Conservation (phyloP, 139 green algal species). For the Nannochloris sp. region DNA sequence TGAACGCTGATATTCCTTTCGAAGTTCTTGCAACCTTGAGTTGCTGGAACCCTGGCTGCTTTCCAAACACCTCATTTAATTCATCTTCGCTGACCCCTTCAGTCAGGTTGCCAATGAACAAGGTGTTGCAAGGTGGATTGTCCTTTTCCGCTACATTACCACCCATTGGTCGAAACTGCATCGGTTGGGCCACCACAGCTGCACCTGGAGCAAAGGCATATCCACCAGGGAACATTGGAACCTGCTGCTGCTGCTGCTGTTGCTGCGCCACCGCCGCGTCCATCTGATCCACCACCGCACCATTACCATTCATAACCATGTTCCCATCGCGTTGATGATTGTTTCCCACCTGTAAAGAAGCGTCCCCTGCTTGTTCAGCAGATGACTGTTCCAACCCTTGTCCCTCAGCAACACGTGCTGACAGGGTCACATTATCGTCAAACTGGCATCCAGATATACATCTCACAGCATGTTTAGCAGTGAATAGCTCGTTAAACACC, state of each 20-base stretch:
- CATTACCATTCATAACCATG: no score
- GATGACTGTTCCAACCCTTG: background rate
- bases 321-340: no score
- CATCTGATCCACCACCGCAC: no score
- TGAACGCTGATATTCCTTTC: constrained; percentile 64
- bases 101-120: constrained; percentile 86
- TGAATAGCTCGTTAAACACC: background rate
- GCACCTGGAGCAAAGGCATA: background rate
- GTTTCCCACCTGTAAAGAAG: background rate
- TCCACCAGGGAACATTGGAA: background rate
- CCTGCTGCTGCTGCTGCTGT: no score
- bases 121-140: constrained; percentile 91
- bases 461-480: background rate
- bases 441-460: background rate
- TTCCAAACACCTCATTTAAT: constrained; percentile 54
- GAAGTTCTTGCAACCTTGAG: constrained; percentile 67
- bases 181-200: background rate
- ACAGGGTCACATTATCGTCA: background rate
- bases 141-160: constrained; percentile 58
- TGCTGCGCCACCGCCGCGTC: no score
- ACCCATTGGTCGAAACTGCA: constrained; percentile 46
- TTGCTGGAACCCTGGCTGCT: constrained; percentile 58
- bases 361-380: background rate
- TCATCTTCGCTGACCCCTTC: constrained; percentile 52
- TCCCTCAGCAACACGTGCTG: background rate